Evolutionary conservation across 768 basidiomycete species (phyloP), one percentile per base, ranked within the genome.

Genomic region (Russula dissimulans): DNA sequence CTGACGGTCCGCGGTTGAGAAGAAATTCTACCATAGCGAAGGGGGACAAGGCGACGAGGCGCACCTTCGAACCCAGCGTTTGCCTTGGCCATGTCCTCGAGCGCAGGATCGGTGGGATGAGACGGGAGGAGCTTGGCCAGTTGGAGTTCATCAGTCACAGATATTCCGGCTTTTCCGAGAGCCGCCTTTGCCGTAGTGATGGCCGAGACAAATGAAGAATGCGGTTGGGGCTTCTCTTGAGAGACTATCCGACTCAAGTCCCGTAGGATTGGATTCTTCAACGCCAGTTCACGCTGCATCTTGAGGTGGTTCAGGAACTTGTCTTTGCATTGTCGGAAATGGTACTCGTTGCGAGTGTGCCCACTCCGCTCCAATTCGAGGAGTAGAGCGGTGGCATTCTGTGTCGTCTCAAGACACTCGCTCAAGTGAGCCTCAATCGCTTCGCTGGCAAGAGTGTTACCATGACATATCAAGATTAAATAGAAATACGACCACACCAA

Each of bases 1-100:
- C 64, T 65, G 29, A 42, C 5, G 8, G 14, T 29, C 0, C 22
- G n/a, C 18, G 2, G 5, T 34, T 41, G 22, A 26, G 22, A 17
- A 52, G 56, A 11, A 46, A 0, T 44, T 8, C 14, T 8, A n/a
- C 11, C 22, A 32, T 26, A 41, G 6, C 5, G 11, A 8, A 18
- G 6, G 32, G n/a, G 10, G 3, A 52, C 4, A 11, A 51, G 54
- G 4, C 5, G 34, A 38, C 26, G 42, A 48, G 41, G 14, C 54
- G 29, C 12, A 65, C 64, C 61, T 56, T 65, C 62, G 29, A 65
- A 65, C n/a, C 53, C 56, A 26, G 64, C 64, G 29, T 49, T 43
- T 38, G 54, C 61, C 12, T 18, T 44, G 26, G 64, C 64, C 54
- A 65, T 65, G 43, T 64, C 57, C 11, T 48, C 53, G 1, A 65